phyloP scores from a whole-genome alignment of 345 rosid species.

The Hibiscus tridactylites region DNA sequence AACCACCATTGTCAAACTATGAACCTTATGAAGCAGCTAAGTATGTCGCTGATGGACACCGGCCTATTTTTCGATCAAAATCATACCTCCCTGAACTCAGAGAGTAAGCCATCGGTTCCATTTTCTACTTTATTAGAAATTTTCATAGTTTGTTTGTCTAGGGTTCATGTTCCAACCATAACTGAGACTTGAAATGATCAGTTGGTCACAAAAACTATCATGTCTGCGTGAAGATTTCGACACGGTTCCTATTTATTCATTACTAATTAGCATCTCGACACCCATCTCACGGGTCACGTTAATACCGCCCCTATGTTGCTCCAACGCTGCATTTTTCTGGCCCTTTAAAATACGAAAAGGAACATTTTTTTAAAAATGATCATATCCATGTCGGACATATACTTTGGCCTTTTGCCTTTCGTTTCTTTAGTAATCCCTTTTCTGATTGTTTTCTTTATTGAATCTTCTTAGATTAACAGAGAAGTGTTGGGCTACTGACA shows the following conservation, averaged over 20 bases:
- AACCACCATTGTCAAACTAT: slow-evolving; percentile 66
- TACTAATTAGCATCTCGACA: background rate
- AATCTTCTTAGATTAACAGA: slow-evolving; percentile 50
- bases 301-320: background rate
- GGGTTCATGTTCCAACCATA: background rate
- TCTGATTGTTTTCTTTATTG: slow-evolving; percentile 14
- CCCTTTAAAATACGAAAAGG: too few relatives aligned
- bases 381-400: background rate
- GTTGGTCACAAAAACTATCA: background rate
- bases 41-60: slow-evolving; percentile 80
- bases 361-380: background rate
- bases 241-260: background rate
- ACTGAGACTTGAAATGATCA: slow-evolving; percentile 1
- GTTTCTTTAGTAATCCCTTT: background rate
- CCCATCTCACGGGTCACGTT: background rate
- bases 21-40: slow-evolving; percentile 99
- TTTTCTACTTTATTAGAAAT: background rate
- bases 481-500: slow-evolving; percentile 80
- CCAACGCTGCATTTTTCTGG: background rate
- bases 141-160: background rate
- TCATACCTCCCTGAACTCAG: slow-evolving; percentile 61
- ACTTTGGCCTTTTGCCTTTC: background rate
- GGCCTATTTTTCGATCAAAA: slow-evolving; percentile 74
- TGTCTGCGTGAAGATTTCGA: background rate
- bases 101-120: slow-evolving; percentile 73